Evolutionary conservation across 2,329 filamentous ascomycete genomes (phyloP), one percentile per base, ranked within the genome.

Genomic region (Didymella segeticola): DNA sequence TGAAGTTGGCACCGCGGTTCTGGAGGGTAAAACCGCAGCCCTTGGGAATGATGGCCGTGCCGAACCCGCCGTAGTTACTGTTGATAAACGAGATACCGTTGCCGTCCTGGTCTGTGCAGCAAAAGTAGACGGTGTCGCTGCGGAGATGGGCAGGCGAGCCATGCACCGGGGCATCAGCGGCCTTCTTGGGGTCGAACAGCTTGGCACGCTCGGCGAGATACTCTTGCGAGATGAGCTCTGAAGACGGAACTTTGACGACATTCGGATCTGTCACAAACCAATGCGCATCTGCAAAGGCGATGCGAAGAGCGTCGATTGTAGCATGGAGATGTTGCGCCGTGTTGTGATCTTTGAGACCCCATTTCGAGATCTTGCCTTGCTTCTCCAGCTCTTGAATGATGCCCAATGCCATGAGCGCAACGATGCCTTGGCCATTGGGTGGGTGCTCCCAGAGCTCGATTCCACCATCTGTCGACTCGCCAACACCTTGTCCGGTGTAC

Each of bases 51-150:
- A 98, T 96, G 62, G 80, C 83, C 0, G 91, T 95, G 46, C 95
- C 95, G 74, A 98, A 93, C 0, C 91, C 91, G 49, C 83, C 87
- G 76, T 93, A 98, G 80, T 93, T 96, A 76, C 89, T 93, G 82
- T 96, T 98, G 79, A 98, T 98, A 78, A 98, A 97, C 19, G 89
- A 95, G 47, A 95, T 93, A 27, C 89, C 93, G 75, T 98, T 98
- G 47, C 95, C 95, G 26, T 86, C 79, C 1, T 80, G 76, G 77
- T 98, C 95, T 0, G 92, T 89, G 10, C 89, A 89, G 51, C 89
- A 87, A 70, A 98, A 96, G 79, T 98, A 98, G 23, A 98, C 95
- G 0, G 95, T 98, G 74, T 99, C 95, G 72, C 89, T 90, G 75
- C 89, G 89, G 58, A 87, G 88, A 56, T 96, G 86, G 0, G 93